These are phyloP conservation scores for Gorgonomyces haynaldii DNA, from an alignment of 192 early-diverging fungal genomes.

Conservation along the genomic window DNA sequence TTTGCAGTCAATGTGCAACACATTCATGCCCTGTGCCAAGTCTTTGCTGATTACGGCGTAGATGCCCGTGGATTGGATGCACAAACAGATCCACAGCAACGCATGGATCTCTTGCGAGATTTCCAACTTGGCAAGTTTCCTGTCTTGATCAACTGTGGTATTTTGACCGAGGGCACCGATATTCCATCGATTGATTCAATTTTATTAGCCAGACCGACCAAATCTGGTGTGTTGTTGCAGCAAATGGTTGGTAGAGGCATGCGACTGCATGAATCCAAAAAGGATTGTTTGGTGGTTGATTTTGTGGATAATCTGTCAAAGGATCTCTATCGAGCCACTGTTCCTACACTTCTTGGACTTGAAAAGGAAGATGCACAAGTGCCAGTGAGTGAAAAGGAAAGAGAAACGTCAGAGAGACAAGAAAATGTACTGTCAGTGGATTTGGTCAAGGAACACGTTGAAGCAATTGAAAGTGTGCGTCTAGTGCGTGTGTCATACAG, in stretches of 20 bases:
- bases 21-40: constrained; percentile 39
- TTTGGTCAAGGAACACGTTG: background rate
- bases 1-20: constrained; percentile 84
- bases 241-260: constrained; percentile 96
- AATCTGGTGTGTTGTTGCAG: constrained; percentile 71
- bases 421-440: background rate
- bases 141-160: constrained; percentile 82
- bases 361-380: constrained; percentile 24
- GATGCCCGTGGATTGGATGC: constrained; percentile 36
- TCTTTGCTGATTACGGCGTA: constrained; percentile 38
- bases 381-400: background rate
- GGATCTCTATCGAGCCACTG: constrained; percentile 37
- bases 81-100: constrained; percentile 35
- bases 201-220: constrained; percentile 75
- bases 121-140: constrained; percentile 53
- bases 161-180: constrained; percentile 65
- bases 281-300: constrained; percentile 72
- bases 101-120: constrained; percentile 44
- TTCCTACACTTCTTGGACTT: constrained; percentile 78
- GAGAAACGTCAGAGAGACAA: background rate
- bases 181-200: constrained; percentile 84
- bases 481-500: background rate
- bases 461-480: background rate
- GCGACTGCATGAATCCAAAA: constrained; percentile 47
- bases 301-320: constrained; percentile 63